Evolutionary conservation across 1,284 basidiomycete genomes (phyloP).

Genomic region (Rugosomyces carneus): DNA sequence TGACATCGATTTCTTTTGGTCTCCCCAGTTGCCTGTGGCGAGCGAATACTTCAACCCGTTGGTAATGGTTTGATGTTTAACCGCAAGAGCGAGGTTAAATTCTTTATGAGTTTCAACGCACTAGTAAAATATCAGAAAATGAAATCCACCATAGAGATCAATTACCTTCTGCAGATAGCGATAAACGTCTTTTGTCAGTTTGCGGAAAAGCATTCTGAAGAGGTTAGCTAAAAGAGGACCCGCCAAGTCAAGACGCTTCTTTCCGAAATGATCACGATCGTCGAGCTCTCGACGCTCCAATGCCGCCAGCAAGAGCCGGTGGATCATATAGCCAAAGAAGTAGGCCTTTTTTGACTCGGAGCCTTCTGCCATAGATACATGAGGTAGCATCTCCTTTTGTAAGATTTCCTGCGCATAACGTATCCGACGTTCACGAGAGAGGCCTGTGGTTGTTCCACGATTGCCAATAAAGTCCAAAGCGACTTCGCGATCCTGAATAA

Average conservation of each 20-base stretch:
- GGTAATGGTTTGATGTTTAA: constrained; percentile 95
- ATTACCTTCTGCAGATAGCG: constrained; percentile 92
- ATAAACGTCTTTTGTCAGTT: constrained; percentile 95
- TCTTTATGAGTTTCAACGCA: constrained; percentile 97
- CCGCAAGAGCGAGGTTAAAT: constrained; percentile 88
- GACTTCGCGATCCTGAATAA: constrained; percentile 95
- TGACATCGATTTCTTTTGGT: constrained; percentile 97
- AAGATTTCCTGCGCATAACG: constrained; percentile 97
- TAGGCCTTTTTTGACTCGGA: constrained; percentile 98
- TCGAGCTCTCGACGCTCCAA: constrained; percentile 94
- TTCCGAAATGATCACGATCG: constrained; percentile 99
- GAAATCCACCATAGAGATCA: constrained; percentile 6
- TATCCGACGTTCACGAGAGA: constrained; percentile 88
- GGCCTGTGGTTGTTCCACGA: constrained; percentile 92
- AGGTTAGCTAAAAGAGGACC: constrained; percentile 93
- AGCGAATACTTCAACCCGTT: constrained; percentile 98
- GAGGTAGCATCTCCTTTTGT: constrained; percentile 98
- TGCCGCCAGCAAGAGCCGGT: constrained; percentile 89
- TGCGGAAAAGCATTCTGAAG: constrained; percentile 97
- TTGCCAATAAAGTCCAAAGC: constrained; percentile 98
- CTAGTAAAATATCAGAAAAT: constrained; percentile 33
- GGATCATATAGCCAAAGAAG: constrained; percentile 99
- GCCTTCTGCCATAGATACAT: constrained; percentile 94
- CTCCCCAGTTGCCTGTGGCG: constrained; percentile 99
- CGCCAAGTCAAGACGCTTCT: constrained; percentile 95